phyloP scores from a whole-genome alignment of 2,329 filamentous ascomycete genomes.

The Orbilia ellipsospora region DNA sequence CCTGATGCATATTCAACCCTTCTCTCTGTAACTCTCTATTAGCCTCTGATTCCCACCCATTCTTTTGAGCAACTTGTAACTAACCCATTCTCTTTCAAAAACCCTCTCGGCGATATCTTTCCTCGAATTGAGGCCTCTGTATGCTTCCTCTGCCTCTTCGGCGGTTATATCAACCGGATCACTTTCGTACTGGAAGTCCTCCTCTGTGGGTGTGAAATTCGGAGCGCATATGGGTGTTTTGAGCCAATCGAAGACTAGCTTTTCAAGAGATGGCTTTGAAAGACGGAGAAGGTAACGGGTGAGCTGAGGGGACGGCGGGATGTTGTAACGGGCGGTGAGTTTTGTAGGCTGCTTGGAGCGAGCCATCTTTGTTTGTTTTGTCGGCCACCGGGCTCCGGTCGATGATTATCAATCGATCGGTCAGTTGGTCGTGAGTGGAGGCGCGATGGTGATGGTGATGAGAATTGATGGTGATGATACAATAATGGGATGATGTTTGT shows the following conservation, averaged over 20 bases:
- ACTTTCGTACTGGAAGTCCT: slow-evolving; percentile 36
- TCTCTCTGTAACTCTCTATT: slow-evolving; percentile 62
- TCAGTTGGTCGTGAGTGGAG: too few species aligned
- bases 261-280: slow-evolving; percentile 49
- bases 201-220: slow-evolving; percentile 44
- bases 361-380: slow-evolving; percentile 20
- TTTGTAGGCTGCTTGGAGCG: slow-evolving; percentile 31
- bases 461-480: neutral
- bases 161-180: slow-evolving; percentile 35
- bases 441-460: neutral
- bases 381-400: neutral
- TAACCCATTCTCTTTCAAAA: slow-evolving; percentile 73
- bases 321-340: slow-evolving; percentile 33
- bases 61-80: neutral
- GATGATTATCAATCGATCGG: neutral
- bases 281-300: slow-evolving; percentile 45
- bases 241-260: slow-evolving; percentile 52
- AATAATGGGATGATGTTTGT: neutral
- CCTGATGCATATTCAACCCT: slow-evolving; percentile 73
- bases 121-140: slow-evolving; percentile 30
- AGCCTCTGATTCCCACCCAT: neutral
- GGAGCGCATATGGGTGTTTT: slow-evolving; percentile 42
- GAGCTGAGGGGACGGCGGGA: slow-evolving; percentile 45
- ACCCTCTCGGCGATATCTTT: slow-evolving; percentile 72
- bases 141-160: slow-evolving; percentile 34